Conservation (phyloP, 2,329 filamentous ascomycete species). For the Macroventuria anomochaeta region DNA sequence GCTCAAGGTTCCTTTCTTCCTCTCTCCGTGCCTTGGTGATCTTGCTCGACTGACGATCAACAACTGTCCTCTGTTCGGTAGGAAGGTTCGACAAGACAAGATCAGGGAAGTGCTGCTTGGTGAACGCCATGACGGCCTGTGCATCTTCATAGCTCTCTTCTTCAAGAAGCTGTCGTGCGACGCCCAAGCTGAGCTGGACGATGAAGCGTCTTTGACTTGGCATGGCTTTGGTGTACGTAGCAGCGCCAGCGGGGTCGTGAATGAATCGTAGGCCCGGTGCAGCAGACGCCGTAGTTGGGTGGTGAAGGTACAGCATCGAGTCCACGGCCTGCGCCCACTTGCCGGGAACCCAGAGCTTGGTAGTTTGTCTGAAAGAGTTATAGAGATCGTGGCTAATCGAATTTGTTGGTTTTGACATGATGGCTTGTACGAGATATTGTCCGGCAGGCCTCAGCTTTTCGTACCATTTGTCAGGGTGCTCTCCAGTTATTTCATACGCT, state of each 20-base stretch:
- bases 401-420: conserved; percentile 21
- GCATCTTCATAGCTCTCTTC: conserved; percentile 39
- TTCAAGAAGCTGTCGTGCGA: conserved; percentile 39
- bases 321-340: conserved; percentile 31
- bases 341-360: conserved; percentile 29
- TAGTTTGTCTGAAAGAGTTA: conserved; percentile 32
- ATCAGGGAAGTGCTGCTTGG: conserved; percentile 41
- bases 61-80: conserved; percentile 1
- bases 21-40: conserved; percentile 18
- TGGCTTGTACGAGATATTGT: conserved; percentile 32
- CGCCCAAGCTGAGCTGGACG: conserved; percentile 40
- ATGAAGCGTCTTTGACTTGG: conserved; percentile 28
- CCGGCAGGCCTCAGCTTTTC: conserved; percentile 32
- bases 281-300: conserved; percentile 32
- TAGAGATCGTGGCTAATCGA: conserved; percentile 28
- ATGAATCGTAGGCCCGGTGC: conserved; percentile 34
- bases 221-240: conserved; percentile 14
- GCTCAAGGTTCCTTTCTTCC: conserved; percentile 28
- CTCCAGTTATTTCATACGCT: conserved; percentile 27
- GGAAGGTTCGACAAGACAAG: conserved; percentile 31
- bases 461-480: conserved; percentile 16
- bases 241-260: conserved; percentile 28
- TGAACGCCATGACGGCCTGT: conserved; percentile 38
- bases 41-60: background rate
- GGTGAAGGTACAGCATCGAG: conserved; percentile 40